These are phyloP conservation scores for Penicillium sp. DNA, from an alignment of 2,329 filamentous ascomycete genomes.

Conservation along the genomic window DNA sequence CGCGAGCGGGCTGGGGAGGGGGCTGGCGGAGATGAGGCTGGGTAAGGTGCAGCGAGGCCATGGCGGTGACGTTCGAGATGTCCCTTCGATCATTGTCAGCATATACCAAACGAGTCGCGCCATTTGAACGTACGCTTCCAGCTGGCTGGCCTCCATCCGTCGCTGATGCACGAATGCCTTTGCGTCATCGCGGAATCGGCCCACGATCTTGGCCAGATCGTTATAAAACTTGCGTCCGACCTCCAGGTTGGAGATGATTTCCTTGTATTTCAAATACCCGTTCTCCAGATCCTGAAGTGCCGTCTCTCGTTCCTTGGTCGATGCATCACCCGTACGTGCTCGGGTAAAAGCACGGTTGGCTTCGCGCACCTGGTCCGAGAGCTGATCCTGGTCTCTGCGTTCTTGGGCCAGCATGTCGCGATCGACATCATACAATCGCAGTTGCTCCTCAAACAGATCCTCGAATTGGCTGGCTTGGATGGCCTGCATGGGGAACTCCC, in stretches of 20 bases:
- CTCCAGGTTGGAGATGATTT: slow-evolving; percentile 88
- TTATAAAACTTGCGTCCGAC: slow-evolving; percentile 96
- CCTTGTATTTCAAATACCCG: slow-evolving; percentile 93
- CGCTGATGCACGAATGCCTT: slow-evolving; percentile 76
- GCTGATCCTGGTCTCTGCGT: slow-evolving; percentile 69
- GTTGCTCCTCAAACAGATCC: slow-evolving; percentile 77
- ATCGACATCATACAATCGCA: slow-evolving; percentile 79
- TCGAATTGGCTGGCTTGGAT: slow-evolving; percentile 91
- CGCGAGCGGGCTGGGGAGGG: slow-evolving; percentile 31
- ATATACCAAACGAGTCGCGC: background rate
- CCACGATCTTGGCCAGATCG: slow-evolving; percentile 83
- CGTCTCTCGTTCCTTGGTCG: slow-evolving; percentile 72
- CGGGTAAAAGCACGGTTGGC: slow-evolving; percentile 76
- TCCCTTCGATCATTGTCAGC: slow-evolving; percentile 43
- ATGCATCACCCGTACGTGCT: slow-evolving; percentile 66
- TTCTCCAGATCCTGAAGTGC: slow-evolving; percentile 85
- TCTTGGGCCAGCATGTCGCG: slow-evolving; percentile 69
- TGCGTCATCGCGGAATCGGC: slow-evolving; percentile 77
- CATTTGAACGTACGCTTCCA: slow-evolving; percentile 64
- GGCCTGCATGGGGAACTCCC: slow-evolving; percentile 77
- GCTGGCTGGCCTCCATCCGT: slow-evolving; percentile 71
- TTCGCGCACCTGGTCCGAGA: slow-evolving; percentile 67
- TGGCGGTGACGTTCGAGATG: slow-evolving; percentile 53
- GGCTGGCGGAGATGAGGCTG: slow-evolving; percentile 28
- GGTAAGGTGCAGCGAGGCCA: slow-evolving; percentile 56